A percentile compares a stretch with the other conserved stretches of the same genome.
Evolutionary conservation across 139 green algal species (phyloP).

Genomic region (Ettlia oleoabundans): DNA sequence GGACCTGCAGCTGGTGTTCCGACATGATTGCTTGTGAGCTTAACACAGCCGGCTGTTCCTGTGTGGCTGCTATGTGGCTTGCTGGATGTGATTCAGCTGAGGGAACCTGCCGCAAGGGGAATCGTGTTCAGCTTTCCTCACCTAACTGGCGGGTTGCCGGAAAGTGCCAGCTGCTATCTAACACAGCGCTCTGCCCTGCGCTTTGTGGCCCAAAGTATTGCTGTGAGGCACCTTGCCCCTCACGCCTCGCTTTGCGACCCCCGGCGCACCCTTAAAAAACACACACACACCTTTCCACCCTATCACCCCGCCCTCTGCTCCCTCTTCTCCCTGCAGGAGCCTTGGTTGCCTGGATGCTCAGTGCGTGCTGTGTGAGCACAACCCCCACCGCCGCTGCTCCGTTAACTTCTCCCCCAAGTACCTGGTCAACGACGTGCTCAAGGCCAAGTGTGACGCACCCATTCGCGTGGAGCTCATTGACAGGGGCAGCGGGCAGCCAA

Average conservation of each 20-base stretch:
- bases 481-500: conserved; percentile 63
- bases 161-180: background rate
- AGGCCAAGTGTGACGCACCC: conserved; percentile 74
- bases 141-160: background rate
- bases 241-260: no score
- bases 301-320: background rate
- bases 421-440: conserved; percentile 85
- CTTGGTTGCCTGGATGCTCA: conserved; percentile 86
- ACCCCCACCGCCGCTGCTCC: conserved; percentile 81
- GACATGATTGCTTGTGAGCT: conserved; percentile 91
- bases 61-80: no score
- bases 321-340: conserved; percentile 51
- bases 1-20: conserved; percentile 89
- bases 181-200: no score
- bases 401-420: conserved; percentile 83
- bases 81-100: no score
- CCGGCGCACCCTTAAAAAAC: no score
- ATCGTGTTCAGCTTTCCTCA: no score
- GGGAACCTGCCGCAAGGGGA: no score
- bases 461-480: conserved; percentile 91
- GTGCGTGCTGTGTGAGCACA: conserved; percentile 90
- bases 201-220: no score
- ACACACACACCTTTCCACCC: no score
- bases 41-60: no score
- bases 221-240: no score